phyloP scores from a whole-genome alignment of 192 early-diverging fungal genomes.

The Chytriomyces sp. region DNA sequence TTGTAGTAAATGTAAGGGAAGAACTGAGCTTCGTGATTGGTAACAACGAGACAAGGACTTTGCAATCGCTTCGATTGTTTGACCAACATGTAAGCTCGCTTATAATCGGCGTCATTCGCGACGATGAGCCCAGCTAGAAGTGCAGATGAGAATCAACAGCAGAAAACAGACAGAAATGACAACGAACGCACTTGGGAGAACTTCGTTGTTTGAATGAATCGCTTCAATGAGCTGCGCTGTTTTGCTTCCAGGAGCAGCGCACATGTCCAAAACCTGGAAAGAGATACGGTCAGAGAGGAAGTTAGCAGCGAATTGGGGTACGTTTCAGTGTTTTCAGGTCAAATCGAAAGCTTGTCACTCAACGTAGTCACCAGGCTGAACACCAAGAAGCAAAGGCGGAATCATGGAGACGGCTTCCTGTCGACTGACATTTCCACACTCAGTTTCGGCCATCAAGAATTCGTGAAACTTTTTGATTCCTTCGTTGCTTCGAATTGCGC shows the following conservation, averaged over 20 bases:
- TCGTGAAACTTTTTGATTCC: constrained; percentile 84
- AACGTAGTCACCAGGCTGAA: constrained; percentile 84
- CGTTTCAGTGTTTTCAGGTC: constrained; percentile 3
- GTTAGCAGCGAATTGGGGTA: background rate
- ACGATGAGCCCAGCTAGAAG: constrained; percentile 79
- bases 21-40: constrained; percentile 92
- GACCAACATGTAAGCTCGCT: constrained; percentile 90
- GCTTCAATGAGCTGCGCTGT: constrained; percentile 81
- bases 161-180: background rate
- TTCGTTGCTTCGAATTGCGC: constrained; percentile 75
- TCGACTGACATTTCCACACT: constrained; percentile 91
- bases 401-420: constrained; percentile 99
- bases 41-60: constrained; percentile 90
- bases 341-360: constrained; percentile 6
- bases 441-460: constrained; percentile 97
- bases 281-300: background rate
- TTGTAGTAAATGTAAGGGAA: constrained; percentile 76
- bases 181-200: constrained; percentile 3
- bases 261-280: constrained; percentile 74
- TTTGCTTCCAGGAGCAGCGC: constrained; percentile 98
- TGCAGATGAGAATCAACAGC: constrained; percentile 45
- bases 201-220: constrained; percentile 48
- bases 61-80: constrained; percentile 94
- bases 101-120: constrained; percentile 95
- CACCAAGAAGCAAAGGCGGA: constrained; percentile 90